Evolutionary conservation across 2,329 filamentous ascomycete genomes (phyloP).

Genomic region (Cercospora janseana): DNA sequence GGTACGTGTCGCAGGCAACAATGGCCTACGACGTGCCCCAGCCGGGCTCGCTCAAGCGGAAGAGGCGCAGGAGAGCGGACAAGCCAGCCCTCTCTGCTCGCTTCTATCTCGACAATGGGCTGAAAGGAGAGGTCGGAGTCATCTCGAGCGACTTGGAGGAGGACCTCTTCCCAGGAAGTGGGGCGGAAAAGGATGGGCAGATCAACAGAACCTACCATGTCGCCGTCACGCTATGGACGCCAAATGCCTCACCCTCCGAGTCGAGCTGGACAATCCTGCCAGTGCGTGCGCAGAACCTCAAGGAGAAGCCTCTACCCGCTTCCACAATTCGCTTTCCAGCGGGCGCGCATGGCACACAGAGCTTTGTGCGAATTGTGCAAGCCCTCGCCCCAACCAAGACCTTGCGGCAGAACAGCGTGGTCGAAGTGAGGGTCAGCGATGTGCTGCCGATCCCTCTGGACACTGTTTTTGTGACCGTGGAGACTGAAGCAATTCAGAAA

Average conservation of each 20-base stretch:
- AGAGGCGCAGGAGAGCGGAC: constrained; percentile 55
- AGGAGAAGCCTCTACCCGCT: constrained; percentile 63
- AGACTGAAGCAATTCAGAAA: constrained; percentile 74
- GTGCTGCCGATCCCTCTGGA: constrained; percentile 77
- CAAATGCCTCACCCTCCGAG: constrained; percentile 56
- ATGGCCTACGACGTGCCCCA: constrained; percentile 48
- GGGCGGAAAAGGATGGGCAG: constrained; percentile 21
- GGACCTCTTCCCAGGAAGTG: constrained; percentile 66
- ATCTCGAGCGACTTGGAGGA: constrained; percentile 82
- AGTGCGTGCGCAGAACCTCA: constrained; percentile 51
- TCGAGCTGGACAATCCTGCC: constrained; percentile 84
- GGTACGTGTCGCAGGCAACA: constrained; percentile 18
- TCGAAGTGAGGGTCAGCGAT: constrained; percentile 81
- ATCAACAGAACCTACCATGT: constrained; percentile 58
- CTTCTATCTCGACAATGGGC: constrained; percentile 78
- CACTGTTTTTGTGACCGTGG: constrained; percentile 81
- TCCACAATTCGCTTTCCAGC: constrained; percentile 79
- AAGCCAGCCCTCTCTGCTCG: constrained; percentile 75
- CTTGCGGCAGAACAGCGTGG: constrained; percentile 68
- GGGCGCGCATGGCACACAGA: constrained; percentile 70
- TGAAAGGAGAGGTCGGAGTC: constrained; percentile 81
- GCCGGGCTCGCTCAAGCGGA: constrained; percentile 51
- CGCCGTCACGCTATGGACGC: constrained; percentile 72
- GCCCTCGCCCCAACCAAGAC: constrained; percentile 71
- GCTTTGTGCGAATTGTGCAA: constrained; percentile 71